These are phyloP conservation scores for Ophiostoma novo-ulmi DNA, from an alignment of 2,329 filamentous ascomycete species.

Conservation along the genomic window DNA sequence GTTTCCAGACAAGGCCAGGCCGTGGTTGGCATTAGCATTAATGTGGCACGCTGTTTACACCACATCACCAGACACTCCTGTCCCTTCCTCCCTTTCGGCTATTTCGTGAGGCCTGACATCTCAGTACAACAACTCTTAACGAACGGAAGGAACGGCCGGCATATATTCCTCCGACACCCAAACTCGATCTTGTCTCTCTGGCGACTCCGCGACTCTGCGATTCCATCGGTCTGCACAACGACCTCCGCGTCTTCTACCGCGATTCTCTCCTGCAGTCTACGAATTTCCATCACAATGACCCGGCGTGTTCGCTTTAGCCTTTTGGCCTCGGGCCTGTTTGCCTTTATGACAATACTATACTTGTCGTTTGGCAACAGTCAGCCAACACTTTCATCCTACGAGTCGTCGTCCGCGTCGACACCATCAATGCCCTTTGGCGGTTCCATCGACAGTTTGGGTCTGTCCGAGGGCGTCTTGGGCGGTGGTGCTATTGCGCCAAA, in stretches of 20 bases:
- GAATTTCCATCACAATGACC: slow-evolving; percentile 20
- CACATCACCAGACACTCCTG: not conserved
- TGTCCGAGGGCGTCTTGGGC: slow-evolving; percentile 50
- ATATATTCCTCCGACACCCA: not conserved
- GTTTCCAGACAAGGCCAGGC: not conserved
- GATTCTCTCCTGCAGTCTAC: no score
- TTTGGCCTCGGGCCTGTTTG: slow-evolving; percentile 21
- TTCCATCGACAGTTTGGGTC: slow-evolving; percentile 32
- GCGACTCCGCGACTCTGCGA: not conserved
- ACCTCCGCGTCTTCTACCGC: not conserved
- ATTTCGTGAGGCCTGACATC: not conserved
- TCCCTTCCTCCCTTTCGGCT: not conserved
- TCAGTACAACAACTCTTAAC: not conserved
- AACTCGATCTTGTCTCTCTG: not conserved
- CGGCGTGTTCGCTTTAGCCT: slow-evolving; percentile 24
- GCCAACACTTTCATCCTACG: slow-evolving; percentile 8
- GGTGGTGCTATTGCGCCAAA: slow-evolving; percentile 74
- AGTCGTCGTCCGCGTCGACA: not conserved
- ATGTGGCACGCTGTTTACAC: not conserved
- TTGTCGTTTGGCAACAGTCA: slow-evolving; percentile 22
- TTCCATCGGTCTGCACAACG: not conserved
- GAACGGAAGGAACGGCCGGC: not conserved
- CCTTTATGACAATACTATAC: slow-evolving; percentile 22
- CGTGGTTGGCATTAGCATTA: not conserved
- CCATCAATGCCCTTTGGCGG: slow-evolving; percentile 17